Conservation (phyloP, 2,329 filamentous ascomycete species). For the Fusarium albidum region DNA sequence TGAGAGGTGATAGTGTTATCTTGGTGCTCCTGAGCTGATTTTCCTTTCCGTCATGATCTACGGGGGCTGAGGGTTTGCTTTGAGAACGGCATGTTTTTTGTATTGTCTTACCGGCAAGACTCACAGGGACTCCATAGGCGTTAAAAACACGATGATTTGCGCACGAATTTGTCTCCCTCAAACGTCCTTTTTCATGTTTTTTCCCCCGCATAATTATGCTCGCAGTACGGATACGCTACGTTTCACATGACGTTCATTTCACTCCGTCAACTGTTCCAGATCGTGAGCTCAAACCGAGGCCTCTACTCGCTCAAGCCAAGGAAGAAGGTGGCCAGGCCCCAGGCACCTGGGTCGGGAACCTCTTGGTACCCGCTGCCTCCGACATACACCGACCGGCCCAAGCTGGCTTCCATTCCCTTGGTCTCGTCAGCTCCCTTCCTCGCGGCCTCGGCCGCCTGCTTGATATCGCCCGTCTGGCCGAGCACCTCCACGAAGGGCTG, state of each 20-base stretch:
- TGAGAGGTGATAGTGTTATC: constrained; percentile 88
- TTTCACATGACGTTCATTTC: neutral
- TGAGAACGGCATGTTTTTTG: constrained; percentile 39
- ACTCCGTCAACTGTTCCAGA: neutral
- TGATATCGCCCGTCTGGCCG: constrained; percentile 68
- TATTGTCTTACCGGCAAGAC: constrained; percentile 42
- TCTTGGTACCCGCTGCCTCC: constrained; percentile 55
- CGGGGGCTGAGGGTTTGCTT: constrained; percentile 34
- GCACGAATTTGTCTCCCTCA: constrained; percentile 8
- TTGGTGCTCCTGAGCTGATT: constrained; percentile 79
- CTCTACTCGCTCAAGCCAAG: constrained; percentile 66
- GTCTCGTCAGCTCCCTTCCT: constrained; percentile 81
- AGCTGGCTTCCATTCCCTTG: constrained; percentile 89
- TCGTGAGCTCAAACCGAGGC: neutral
- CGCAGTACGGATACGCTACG: constrained; percentile 1
- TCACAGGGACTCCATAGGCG: constrained; percentile 48
- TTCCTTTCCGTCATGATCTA: constrained; percentile 22
- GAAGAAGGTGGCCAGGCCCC: constrained; percentile 81
- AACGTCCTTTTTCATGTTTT: constrained; percentile 6
- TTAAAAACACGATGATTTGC: constrained; percentile 46
- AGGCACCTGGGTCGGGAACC: constrained; percentile 73
- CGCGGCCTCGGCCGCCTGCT: constrained; percentile 78
- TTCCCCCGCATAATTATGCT: constrained; percentile 7
- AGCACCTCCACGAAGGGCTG: constrained; percentile 85
- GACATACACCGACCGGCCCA: constrained; percentile 66